These are phyloP conservation scores for Talaromyces thailandensis DNA, from an alignment of 495 filamentous ascomycete species.

Conservation along the genomic window DNA sequence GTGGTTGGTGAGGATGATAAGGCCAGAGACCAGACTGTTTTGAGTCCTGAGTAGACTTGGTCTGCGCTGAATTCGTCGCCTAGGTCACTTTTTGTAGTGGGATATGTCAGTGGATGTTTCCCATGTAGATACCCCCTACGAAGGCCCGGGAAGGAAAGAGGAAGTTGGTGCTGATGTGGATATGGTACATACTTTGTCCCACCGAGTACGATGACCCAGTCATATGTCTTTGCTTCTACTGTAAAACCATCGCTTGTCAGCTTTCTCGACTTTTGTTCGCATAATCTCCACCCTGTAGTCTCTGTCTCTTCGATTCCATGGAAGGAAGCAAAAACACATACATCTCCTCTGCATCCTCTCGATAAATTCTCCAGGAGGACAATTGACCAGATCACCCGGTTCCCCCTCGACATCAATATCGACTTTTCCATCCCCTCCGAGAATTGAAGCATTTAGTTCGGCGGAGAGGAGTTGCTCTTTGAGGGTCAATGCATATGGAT, in stretches of 20 bases:
- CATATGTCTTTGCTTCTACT: slow-evolving; percentile 12
- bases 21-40: slow-evolving; percentile 36
- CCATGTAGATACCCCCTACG: slow-evolving; percentile 3
- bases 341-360: slow-evolving; percentile 35
- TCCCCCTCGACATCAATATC: slow-evolving; percentile 30
- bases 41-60: slow-evolving; percentile 30
- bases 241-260: no score
- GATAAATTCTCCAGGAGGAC: slow-evolving; percentile 29
- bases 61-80: slow-evolving; percentile 19
- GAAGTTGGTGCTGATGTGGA: background rate
- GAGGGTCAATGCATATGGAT: slow-evolving; percentile 40
- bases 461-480: slow-evolving; percentile 11
- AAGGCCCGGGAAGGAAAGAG: background rate
- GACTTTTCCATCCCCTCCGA: slow-evolving; percentile 10
- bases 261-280: no score
- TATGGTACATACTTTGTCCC: slow-evolving; percentile 44
- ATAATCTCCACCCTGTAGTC: background rate
- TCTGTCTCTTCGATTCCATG: background rate
- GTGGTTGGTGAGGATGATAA: slow-evolving; percentile 25
- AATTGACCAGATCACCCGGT: slow-evolving; percentile 41
- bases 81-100: slow-evolving; percentile 29
- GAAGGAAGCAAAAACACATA: slow-evolving; percentile 13
- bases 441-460: background rate
- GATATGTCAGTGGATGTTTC: background rate
- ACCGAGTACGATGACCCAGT: slow-evolving; percentile 40